Base-by-base conservation (phyloP, 441 rosid species). In the Euphorbia schlechtendalii region DNA sequence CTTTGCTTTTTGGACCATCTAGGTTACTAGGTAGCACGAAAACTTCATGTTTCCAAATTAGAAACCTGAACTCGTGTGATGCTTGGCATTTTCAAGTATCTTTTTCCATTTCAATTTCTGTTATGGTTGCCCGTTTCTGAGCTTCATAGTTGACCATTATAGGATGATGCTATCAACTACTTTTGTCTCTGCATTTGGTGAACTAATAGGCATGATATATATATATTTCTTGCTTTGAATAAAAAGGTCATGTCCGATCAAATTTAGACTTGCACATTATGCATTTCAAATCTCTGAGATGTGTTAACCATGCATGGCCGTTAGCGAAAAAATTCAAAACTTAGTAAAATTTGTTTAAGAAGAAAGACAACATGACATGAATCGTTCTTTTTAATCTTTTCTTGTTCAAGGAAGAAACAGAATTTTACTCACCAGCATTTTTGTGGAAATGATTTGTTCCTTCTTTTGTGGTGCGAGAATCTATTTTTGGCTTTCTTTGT, bases 121-220 rank as follows among this genome's bases (percentile, higher is more conserved):
- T n/a, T n/a, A n/a, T n/a, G n/a, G n/a, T n/a, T n/a, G n/a, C n/a
- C n/a, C n/a, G n/a, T n/a, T n/a, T n/a, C n/a, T n/a, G n/a, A n/a
- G n/a, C n/a, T n/a, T n/a, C n/a, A n/a, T n/a, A n/a, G n/a, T n/a
- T n/a, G n/a, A n/a, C n/a, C n/a, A n/a, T n/a, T n/a, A n/a, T 22
- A 41, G 52, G 51, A 41, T 48, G 52, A 41, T 60, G 34, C 12
- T 60, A 15, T 22, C 17, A 14, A 41, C 11, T 41, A 28, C n/a
- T 24, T 28, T 58, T 59, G 7, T 17, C 8, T 5, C 1, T 3
- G 13, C 1, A 13, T 5, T 60, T 3, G 49, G 11, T 60, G 25
- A 54, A 54, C 34, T 24, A 24, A 54, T 54, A 24, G 58, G 12
- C 58, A 54, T 54, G n/a, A n/a, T n/a, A n/a, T n/a, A 54, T 13